These are phyloP conservation scores for Stramenopiles sp. DNA, from an alignment of 352 stramenopile species.

Conservation along the genomic window DNA sequence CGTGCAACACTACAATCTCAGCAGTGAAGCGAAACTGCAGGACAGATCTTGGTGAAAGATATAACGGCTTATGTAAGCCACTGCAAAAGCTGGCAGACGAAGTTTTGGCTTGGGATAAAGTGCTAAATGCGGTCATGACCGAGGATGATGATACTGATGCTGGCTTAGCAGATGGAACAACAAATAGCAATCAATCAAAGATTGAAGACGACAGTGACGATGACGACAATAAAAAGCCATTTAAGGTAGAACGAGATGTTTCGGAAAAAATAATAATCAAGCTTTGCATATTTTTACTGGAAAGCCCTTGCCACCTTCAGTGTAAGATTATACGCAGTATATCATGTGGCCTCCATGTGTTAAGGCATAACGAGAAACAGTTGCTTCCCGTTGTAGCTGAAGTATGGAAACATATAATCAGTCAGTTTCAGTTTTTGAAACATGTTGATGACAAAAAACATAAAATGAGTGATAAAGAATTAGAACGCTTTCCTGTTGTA, in stretches of 20 bases:
- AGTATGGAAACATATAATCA: not conserved
- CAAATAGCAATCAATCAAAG: too few species aligned
- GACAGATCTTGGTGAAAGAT: too few species aligned
- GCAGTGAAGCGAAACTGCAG: too few species aligned
- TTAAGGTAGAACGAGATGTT: not conserved
- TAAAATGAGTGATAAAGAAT: not conserved
- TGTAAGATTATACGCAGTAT: conserved; percentile 1
- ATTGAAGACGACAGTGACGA: not conserved
- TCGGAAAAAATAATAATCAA: not conserved
- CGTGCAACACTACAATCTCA: too few species aligned
- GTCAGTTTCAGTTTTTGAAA: not conserved
- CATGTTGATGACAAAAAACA: not conserved
- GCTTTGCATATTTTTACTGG: not conserved
- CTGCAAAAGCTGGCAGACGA: not conserved
- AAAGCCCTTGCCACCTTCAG: not conserved
- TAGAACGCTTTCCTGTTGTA: not conserved
- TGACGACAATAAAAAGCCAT: not conserved
- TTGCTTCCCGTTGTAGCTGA: not conserved
- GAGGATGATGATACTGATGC: not conserved
- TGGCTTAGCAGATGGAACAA: too few species aligned
- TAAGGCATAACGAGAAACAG: not conserved
- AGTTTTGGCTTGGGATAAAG: not conserved
- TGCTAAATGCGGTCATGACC: not conserved
- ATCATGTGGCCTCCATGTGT: not conserved
- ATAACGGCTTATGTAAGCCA: too few species aligned